A percentile compares a stretch with the other conserved stretches of the same genome.
Evolutionary conservation across 1,284 basidiomycete genomes (phyloP).

Genomic region (Meripilus lineatus): DNA sequence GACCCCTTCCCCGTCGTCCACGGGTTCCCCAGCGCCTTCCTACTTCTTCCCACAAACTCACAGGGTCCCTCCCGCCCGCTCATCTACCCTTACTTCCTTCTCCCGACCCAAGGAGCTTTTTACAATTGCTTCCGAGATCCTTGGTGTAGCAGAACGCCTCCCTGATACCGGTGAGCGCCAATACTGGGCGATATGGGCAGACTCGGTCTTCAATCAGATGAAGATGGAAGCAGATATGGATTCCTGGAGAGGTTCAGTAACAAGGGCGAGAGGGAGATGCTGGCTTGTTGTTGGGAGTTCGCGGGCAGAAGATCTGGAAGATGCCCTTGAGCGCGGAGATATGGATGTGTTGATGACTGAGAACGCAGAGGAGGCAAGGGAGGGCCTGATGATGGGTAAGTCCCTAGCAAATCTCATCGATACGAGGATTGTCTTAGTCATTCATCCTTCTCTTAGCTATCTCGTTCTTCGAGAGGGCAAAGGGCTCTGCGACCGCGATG

Average conservation of each 20-base stretch:
- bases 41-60: neutral
- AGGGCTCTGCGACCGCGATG: conserved; percentile 25
- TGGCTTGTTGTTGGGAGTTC: conserved; percentile 51
- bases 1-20: neutral
- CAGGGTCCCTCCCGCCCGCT: conserved; percentile 14
- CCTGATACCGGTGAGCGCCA: conserved; percentile 37
- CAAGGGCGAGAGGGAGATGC: conserved; percentile 45
- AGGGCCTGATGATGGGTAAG: conserved; percentile 37
- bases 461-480: conserved; percentile 49
- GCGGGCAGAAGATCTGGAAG: conserved; percentile 47
- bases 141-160: conserved; percentile 53
- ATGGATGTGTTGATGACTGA: conserved; percentile 31
- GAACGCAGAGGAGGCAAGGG: conserved; percentile 49
- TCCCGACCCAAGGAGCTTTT: conserved; percentile 54
- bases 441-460: too few relatives aligned
- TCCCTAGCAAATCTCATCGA: neutral
- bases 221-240: conserved; percentile 49
- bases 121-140: conserved; percentile 56
- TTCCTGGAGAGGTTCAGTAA: conserved; percentile 41
- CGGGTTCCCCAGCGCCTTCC: conserved; percentile 1
- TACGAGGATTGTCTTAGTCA: neutral
- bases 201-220: conserved; percentile 57
- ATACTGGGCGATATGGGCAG: conserved; percentile 57
- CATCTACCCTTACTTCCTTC: conserved; percentile 24
- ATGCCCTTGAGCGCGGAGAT: conserved; percentile 39